Evolutionary conservation across 768 basidiomycete genomes (phyloP).

Genomic region (Exidia glandulosa): DNA sequence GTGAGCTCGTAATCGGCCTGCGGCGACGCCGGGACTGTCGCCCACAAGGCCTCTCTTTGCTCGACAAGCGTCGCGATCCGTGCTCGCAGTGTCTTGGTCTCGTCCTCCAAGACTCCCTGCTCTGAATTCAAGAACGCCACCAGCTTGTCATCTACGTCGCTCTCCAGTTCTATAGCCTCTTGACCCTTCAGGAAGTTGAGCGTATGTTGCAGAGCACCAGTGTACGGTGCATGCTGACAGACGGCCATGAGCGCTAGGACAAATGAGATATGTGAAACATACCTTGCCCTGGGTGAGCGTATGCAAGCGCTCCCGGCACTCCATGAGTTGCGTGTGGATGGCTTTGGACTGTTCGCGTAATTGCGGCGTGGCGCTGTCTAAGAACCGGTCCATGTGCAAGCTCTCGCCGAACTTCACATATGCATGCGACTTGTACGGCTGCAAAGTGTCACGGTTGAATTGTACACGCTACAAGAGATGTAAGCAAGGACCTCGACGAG

Average conservation of each 20-base stretch:
- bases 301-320: conserved; percentile 56
- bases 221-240: conserved; percentile 49
- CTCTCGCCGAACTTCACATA: conserved; percentile 86
- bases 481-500: background rate
- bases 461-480: conserved; percentile 58
- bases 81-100: conserved; percentile 45
- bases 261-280: background rate
- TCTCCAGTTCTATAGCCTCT: conserved; percentile 25
- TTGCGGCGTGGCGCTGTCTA: conserved; percentile 58
- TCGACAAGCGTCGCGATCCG: conserved; percentile 46
- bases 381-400: conserved; percentile 84
- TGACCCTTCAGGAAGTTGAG: conserved; percentile 47
- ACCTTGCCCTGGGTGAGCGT: conserved; percentile 66
- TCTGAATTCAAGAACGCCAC: conserved; percentile 42
- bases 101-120: conserved; percentile 35
- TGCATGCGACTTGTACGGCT: conserved; percentile 92
- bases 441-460: conserved; percentile 84
- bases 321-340: conserved; percentile 55
- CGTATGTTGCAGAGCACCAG: conserved; percentile 42
- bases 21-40: conserved; percentile 29
- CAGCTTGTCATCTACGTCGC: conserved; percentile 53
- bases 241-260: background rate
- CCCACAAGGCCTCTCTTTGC: conserved; percentile 68
- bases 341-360: conserved; percentile 63
- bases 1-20: conserved; percentile 78